Evolutionary conservation across 1,284 basidiomycete genomes (phyloP), one percentile per base, ranked within the genome.

Genomic region (Neonothopanus nambi): DNA sequence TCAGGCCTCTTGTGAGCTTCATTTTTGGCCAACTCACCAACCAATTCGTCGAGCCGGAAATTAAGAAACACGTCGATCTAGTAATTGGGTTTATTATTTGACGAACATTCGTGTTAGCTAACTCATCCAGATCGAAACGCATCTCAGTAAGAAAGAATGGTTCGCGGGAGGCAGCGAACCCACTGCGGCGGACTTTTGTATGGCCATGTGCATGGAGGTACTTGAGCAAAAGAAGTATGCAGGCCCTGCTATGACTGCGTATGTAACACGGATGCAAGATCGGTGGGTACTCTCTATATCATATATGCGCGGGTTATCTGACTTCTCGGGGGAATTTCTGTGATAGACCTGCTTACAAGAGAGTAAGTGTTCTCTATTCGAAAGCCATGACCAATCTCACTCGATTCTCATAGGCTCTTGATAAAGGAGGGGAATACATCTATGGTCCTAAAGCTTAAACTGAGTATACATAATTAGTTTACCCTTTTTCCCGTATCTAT

Each of bases 1-100:
- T 77, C 30, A 67, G 74, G 8, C 69, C 71, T 13, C 41, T 76
- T 23, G 56, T 71, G 21, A 63, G 52, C 11, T 33, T 64, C 2
- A 57, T 75, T 5, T 72, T 73, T 50, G 53, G 51, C 6, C 59
- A 61, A 37, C 40, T 77, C 11, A 33, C 17, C 13, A 59, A 61
- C 20, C 57, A 62, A 8, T 51, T 72, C 1, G 57, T 71, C 3
- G 59, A 61, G n/a, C 70, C 72, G 6, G 64, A 70, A 15, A 51
- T 76, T 4, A 57, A 65, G 44, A 65, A 59, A 26, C 62, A 73
- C 48, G 59, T 58, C 21, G 60, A 61, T n/a, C 48, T 73, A 52
- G 73, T 71, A 51, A 38, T 62, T 61, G 20, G n/a, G n/a, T n/a
- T n/a, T n/a, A 3, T 23, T 30, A 2, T 23, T n/a, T 26, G 5